Evolutionary conservation across 2,329 filamentous ascomycete genomes (phyloP).

Genomic region (Arthroderma sp.): DNA sequence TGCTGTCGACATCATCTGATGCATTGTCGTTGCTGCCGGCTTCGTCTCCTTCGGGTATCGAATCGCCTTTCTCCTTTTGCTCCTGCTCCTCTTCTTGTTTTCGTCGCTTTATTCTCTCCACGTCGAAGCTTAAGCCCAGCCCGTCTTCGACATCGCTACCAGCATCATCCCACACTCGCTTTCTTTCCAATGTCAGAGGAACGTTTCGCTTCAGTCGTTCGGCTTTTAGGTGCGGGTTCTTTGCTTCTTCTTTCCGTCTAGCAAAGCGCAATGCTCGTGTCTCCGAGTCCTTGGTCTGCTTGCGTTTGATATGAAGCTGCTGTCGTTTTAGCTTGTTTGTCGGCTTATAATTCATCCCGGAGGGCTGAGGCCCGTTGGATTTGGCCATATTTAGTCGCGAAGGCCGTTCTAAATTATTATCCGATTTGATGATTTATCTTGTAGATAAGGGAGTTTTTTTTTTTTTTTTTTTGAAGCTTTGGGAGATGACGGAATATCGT

Average conservation of each 20-base stretch:
- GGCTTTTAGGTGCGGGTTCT: slow-evolving; percentile 62
- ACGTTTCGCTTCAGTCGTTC: slow-evolving; percentile 66
- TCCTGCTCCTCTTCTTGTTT: slow-evolving; percentile 36
- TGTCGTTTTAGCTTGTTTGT: slow-evolving; percentile 72
- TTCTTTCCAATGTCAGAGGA: slow-evolving; percentile 69
- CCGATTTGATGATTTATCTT: background rate
- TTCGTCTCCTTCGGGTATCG: slow-evolving; percentile 31
- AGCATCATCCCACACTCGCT: slow-evolving; percentile 78
- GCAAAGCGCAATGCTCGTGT: slow-evolving; percentile 66
- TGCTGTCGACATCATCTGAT: slow-evolving; percentile 58
- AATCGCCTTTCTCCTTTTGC: slow-evolving; percentile 21
- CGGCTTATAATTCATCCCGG: slow-evolving; percentile 42
- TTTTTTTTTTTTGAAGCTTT: slow-evolving; percentile 1
- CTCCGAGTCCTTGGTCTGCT: slow-evolving; percentile 60
- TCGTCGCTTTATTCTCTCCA: slow-evolving; percentile 38
- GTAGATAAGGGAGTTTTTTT: background rate
- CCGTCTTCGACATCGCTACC: slow-evolving; percentile 41
- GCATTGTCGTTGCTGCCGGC: slow-evolving; percentile 36
- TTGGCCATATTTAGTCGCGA: slow-evolving; percentile 13
- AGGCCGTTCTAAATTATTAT: background rate
- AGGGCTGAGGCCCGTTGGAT: slow-evolving; percentile 34
- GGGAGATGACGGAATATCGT: background rate
- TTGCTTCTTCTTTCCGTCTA: slow-evolving; percentile 72
- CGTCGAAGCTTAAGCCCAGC: slow-evolving; percentile 37
- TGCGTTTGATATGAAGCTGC: slow-evolving; percentile 65